Evolutionary conservation across 2,329 filamentous ascomycete genomes (phyloP), one percentile per base, ranked within the genome.

Genomic region (Aspergillus intermedius): DNA sequence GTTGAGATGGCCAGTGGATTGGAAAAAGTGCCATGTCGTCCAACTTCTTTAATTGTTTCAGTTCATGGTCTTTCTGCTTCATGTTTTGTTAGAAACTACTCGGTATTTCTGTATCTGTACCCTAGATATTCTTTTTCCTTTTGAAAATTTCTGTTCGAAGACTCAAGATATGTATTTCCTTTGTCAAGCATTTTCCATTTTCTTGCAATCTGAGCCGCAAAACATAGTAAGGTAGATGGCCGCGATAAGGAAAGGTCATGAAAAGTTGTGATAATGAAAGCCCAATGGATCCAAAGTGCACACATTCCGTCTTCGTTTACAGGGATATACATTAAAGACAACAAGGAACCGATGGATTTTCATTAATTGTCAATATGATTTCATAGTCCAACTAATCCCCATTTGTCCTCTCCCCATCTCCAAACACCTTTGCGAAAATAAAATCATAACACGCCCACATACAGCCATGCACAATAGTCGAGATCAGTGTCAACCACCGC

Each of bases 331-430:
- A 22, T 5, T 5, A 5, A 22, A 4, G 5, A 22, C 5, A 22
- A 22, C 4, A 22, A 22, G 4, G 5, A 21, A 40, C 35, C 8
- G 17, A 22, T 22, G 15, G 6, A 19, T 17, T 5, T 40, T 40
- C 35, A 5, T 30, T 30, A 12, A 40, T 12, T 5, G n/a, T 40
- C n/a, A 21, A 34, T 43, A 47, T 49, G 42, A 50, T 41, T 34
- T 42, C 15, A 48, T 55, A 30, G 25, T 10, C 12, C 21, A 22
- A 12, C 37, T 19, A 40, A 55, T 62, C 54, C 34, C 56, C 58
- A 17, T 75, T 61, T 1, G 79, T 83, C 57, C 81, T 80, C 75
- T 97, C 91, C 0, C 93, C 93, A 62, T 97, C 87, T 0, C 91
- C 91, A 74, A 94, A 96, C 0, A 84, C 37, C 1, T 69, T 72